Conservation (phyloP, 2,329 filamentous ascomycete species). For the Cytospora schulzeri region DNA sequence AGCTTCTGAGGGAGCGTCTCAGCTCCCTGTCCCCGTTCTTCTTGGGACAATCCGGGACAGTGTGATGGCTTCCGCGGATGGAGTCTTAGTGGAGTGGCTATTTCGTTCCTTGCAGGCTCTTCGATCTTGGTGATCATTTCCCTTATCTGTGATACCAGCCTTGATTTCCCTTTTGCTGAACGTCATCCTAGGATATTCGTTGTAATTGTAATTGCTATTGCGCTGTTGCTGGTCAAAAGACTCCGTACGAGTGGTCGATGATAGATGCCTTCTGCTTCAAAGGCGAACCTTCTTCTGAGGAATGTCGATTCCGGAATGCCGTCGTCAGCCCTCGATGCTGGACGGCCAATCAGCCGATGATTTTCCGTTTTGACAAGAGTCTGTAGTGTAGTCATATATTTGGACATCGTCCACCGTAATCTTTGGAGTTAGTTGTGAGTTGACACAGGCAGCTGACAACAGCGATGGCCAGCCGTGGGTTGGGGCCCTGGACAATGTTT, state of each 20-base stretch:
- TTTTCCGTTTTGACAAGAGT: neutral
- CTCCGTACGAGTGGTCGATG: neutral
- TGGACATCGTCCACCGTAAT: neutral
- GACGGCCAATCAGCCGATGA: neutral
- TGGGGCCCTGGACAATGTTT: neutral
- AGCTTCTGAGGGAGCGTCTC: neutral
- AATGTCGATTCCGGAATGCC: neutral
- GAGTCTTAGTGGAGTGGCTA: neutral
- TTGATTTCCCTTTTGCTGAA: neutral
- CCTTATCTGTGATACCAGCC: neutral
- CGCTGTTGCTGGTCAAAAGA: neutral
- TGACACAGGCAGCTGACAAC: neutral
- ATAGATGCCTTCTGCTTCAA: neutral
- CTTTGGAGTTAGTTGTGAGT: neutral
- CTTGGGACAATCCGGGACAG: neutral
- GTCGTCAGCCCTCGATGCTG: neutral
- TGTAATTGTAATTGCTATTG: neutral
- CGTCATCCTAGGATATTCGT: neutral
- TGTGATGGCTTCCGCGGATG: neutral
- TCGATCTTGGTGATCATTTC: neutral
- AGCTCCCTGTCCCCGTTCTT: neutral
- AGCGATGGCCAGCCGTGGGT: neutral
- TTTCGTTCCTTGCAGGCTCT: neutral
- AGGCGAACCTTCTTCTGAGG: neutral
- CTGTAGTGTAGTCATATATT: neutral